Evolutionary conservation across 805 yeast species (phyloP).

Genomic region (Myxozyma sirexii): DNA sequence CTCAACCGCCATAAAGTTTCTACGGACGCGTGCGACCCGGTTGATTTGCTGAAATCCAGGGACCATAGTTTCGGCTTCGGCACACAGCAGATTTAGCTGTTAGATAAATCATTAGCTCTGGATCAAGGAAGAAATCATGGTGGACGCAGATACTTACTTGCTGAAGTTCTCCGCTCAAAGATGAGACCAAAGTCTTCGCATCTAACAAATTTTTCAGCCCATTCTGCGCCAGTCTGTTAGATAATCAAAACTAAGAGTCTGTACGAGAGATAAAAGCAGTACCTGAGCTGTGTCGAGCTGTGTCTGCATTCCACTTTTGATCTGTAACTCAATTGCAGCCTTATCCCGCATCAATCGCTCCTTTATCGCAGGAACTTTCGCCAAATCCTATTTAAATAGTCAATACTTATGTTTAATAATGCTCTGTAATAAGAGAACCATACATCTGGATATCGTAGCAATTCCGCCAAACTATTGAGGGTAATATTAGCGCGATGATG

Average conservation of each 20-base stretch:
- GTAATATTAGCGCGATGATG: not conserved
- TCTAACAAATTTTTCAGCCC: constrained; percentile 14
- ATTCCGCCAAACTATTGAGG: constrained; percentile 28
- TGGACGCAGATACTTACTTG: not conserved
- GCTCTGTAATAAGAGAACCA: not conserved
- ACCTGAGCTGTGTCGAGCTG: constrained; percentile 60
- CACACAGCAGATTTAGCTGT: constrained; percentile 25
- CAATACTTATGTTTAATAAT: not conserved
- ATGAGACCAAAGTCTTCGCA: constrained; percentile 2
- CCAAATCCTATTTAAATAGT: constrained; percentile 38
- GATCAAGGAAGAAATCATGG: not conserved
- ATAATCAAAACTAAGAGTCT: not conserved
- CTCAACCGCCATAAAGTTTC: constrained; percentile 71
- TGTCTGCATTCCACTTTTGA: constrained; percentile 67
- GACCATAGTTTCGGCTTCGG: constrained; percentile 45
- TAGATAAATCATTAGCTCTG: not conserved
- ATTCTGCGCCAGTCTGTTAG: constrained; percentile 5
- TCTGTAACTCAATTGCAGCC: constrained; percentile 70
- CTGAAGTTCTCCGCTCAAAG: constrained; percentile 9
- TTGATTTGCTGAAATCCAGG: constrained; percentile 69
- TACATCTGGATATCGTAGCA: constrained; percentile 37
- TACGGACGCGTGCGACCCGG: constrained; percentile 58
- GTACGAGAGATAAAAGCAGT: not conserved
- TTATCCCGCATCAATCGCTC: constrained; percentile 57
- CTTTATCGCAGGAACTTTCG: constrained; percentile 42